A percentile compares a stretch with the other conserved stretches of the same genome.
These are phyloP conservation scores for Arachis monticola DNA, from an alignment of 331 rosid species.

Conservation along the genomic window DNA sequence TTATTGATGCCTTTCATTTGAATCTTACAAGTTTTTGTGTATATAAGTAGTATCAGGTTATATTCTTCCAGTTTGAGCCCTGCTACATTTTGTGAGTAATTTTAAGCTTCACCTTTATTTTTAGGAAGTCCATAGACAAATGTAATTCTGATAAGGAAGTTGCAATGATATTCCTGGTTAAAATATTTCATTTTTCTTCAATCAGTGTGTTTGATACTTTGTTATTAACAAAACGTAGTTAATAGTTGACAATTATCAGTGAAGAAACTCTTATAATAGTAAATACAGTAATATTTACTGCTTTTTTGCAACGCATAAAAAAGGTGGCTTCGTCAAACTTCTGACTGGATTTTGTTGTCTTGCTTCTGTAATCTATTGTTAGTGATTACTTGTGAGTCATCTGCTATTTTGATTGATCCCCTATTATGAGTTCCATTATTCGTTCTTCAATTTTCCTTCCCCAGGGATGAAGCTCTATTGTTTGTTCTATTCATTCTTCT, in stretches of 20 bases:
- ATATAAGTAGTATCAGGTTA: not conserved
- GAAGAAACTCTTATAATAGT: constrained; percentile 9
- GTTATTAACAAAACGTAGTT: not conserved
- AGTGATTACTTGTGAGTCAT: not conserved
- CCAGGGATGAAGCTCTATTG: no score
- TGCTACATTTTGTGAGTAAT: not conserved
- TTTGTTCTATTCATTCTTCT: no score
- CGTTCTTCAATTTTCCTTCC: constrained; percentile 11
- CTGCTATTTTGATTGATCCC: constrained; percentile 31
- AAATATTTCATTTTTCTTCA: constrained; percentile 24
- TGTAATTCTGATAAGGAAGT: constrained; percentile 16
- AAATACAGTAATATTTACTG: constrained; percentile 1
- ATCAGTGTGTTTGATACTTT: constrained; percentile 13
- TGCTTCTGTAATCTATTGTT: not conserved
- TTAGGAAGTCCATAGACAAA: not conserved
- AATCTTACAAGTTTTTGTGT: not conserved
- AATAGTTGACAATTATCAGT: constrained; percentile 11
- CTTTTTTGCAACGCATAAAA: constrained; percentile 14
- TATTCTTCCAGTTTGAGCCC: not conserved
- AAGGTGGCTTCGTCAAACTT: constrained; percentile 20
- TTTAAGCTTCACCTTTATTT: constrained; percentile 18
- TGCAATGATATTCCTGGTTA: not conserved
- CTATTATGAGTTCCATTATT: constrained; percentile 21
- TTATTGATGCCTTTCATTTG: not conserved
- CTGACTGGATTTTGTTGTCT: constrained; percentile 28